Percentiles rank a stretch among this genome's conserved stretches.
Conservation (phyloP, 2,329 filamentous ascomycete genomes). For the Ceratocystis variospora region DNA sequence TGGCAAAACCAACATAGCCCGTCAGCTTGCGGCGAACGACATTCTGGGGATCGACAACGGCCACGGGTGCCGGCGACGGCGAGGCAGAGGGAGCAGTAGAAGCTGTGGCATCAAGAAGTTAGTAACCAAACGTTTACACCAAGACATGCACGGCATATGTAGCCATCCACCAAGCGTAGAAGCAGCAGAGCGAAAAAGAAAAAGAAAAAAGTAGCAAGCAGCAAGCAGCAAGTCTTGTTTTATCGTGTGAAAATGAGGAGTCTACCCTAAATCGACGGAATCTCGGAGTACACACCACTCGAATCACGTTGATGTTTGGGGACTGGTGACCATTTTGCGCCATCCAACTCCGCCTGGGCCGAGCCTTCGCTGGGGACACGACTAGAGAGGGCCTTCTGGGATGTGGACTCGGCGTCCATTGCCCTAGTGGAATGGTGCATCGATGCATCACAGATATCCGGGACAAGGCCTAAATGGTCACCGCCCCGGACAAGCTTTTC, state of each 20-base stretch:
- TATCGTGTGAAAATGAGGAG: conserved; percentile 7
- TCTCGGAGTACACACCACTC: conserved; percentile 5
- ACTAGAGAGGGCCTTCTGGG: not conserved
- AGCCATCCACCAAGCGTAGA: not conserved
- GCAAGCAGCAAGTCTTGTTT: not conserved
- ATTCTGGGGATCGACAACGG: conserved; percentile 62
- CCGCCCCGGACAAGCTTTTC: not conserved
- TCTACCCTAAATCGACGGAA: not conserved
- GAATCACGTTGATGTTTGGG: conserved; percentile 8
- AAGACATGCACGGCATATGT: not conserved
- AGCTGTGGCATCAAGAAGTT: conserved; percentile 9
- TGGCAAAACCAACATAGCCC: conserved; percentile 96
- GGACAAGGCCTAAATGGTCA: not conserved
- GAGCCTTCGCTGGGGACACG: conserved; percentile 7
- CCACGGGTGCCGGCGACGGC: conserved; percentile 25
- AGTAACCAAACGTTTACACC: not conserved
- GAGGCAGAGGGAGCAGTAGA: conserved; percentile 9
- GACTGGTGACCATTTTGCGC: conserved; percentile 9
- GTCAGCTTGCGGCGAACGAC: conserved; percentile 97
- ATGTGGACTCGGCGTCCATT: not conserved
- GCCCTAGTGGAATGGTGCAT: not conserved
- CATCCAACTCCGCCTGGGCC: not conserved
- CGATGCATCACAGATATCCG: not conserved
- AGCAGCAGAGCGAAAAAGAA: not conserved
- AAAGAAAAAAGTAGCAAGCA: not conserved